Base-by-base conservation (phyloP, 257 asterid species). In the Misopates orontium region DNA sequence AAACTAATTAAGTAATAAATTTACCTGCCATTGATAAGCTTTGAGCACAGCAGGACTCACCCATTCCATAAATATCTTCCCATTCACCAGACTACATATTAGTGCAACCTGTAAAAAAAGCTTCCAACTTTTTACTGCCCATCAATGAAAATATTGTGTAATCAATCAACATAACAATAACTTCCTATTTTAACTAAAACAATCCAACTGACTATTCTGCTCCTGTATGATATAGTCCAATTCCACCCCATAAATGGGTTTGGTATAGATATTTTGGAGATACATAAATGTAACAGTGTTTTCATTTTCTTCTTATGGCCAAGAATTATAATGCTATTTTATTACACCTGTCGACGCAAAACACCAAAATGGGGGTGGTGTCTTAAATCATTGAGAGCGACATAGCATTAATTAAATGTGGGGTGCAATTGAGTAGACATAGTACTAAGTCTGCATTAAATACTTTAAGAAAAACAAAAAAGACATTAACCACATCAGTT, bases 21-120 rank as follows among this genome's bases (percentile, higher is more conserved):
- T n/a, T 77, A 85, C 98, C 83, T 89, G 98, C 97, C 97, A 92
- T 57, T 84, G 97, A 57, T 92, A 92, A 32, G 98, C 98, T 75
- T 89, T 87, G 36, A 92, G 84, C 55, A 92, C 88, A n/a, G 97
- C 97, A 53, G 95, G 96, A 18, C 98, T 82, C 69, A 92, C 98
- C 98, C 97, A 92, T 72, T 92, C 98, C 96, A 87, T 89, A 77
- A 89, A 92, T 74, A 89, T 82, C 86, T 89, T 92, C 69, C 97
- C 98, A 44, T 92, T 82, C 39, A 89, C 83, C 68, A 92, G 86
- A 70, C 98, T 92, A 45, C 85, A 74, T 62, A 92, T 76, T 16
- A 92, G 79, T 42, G 97, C 98, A 54, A 87, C 85, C 98, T 92
- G 89, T 1, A 36, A 74, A 79, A 73, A 73, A 40, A 39, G 51